Evolutionary conservation across 108 stramenopile genomes (phyloP), one percentile per base, ranked within the genome.

Genomic region (Schizochytrium sp.): DNA sequence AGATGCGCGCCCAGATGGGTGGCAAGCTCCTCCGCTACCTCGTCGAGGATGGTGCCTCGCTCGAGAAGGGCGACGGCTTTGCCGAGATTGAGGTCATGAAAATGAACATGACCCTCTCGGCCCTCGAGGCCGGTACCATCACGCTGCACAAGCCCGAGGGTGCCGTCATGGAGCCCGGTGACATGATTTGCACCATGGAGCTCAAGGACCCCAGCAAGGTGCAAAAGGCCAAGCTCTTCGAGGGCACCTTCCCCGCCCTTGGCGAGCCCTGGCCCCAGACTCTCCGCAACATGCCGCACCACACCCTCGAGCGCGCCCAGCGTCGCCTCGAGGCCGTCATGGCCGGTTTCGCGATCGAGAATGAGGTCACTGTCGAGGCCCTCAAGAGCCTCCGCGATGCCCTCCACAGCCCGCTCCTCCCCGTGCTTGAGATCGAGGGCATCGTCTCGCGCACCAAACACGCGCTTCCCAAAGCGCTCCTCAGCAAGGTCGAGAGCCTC

Each of bases 1-100:
- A 96, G 25, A 92, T 99, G 23, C 93, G 96, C 55, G 96, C 97
- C 0, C 96, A 97, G 89, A 97, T 98, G 53, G 98, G 97, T 0
- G 99, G 99, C 44, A 99, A 99, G 92, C 94, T 99, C 34, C 97
- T 97, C 72, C 96, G 97, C 91, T 95, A 95, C 90, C 94, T 99
- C 53, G 97, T 98, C 53, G 93, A 95, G 5, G 97, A 98, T 88
- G 97, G 97, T 21, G 90, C 96, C n/a, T 95, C 94, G 60, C 94
- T 97, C 5, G 95, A 95, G 87, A 96, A 96, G 90, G 97, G 97
- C 0, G 94, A 96, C 60, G 90, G 94, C 34, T 99, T 97, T 88
- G 97, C 95, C 53, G 98, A 99, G 93, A 96, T 99, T 45, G 99
- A 99, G 92, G 99, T 98, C 25, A 99, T 99, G 99, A 99, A 99